Conservation (phyloP, 208 protist genomes). For the Crithidia sp. region DNA sequence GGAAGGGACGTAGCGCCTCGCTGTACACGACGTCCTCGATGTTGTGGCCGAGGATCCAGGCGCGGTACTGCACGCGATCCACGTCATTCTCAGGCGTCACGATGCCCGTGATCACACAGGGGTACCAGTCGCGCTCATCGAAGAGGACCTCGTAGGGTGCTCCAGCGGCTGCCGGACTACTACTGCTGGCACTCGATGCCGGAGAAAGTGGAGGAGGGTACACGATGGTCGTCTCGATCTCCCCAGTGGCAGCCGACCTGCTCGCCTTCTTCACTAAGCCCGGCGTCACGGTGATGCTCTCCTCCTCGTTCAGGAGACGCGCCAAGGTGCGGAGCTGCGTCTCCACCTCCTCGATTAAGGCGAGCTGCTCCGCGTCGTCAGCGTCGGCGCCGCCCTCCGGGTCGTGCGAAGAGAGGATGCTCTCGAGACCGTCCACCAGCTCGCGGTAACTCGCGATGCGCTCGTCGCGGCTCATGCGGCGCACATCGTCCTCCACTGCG, state of each 20-base stretch:
- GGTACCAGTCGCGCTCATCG: constrained; percentile 70
- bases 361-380: constrained; percentile 48
- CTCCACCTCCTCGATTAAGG: constrained; percentile 55
- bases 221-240: constrained; percentile 23
- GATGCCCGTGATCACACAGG: constrained; percentile 69
- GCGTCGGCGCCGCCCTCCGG: constrained; percentile 18
- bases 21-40: constrained; percentile 63
- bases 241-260: constrained; percentile 14
- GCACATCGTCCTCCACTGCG: constrained; percentile 29
- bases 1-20: constrained; percentile 70
- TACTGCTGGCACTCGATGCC: neutral
- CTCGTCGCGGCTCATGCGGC: constrained; percentile 30
- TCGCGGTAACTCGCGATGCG: constrained; percentile 38
- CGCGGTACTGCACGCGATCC: constrained; percentile 63
- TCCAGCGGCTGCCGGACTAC: constrained; percentile 10
- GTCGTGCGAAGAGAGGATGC: constrained; percentile 23
- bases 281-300: constrained; percentile 49
- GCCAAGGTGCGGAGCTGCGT: constrained; percentile 47
- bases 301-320: constrained; percentile 58
- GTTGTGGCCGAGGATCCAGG: constrained; percentile 77
- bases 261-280: constrained; percentile 35
- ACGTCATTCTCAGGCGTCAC: constrained; percentile 45
- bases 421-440: constrained; percentile 29
- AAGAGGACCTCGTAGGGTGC: constrained; percentile 79
- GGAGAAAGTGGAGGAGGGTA: neutral